phyloP scores from a whole-genome alignment of 352 stramenopile species.

The Globisporangium takayamanum region DNA sequence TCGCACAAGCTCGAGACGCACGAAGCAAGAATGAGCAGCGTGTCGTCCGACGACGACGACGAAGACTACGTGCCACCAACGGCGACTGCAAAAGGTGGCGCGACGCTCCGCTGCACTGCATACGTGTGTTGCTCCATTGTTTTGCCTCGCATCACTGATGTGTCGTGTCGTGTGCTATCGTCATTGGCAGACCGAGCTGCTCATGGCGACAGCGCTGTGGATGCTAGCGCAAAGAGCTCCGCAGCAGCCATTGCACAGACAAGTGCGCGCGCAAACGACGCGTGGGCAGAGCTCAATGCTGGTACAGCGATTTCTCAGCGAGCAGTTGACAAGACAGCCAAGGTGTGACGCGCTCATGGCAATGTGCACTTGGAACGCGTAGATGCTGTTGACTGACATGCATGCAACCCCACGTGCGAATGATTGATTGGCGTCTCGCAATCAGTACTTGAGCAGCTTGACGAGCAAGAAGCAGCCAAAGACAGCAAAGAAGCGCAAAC shows the following conservation, averaged over 20 bases:
- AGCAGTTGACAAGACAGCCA: conserved; percentile 38
- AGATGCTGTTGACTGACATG: too few relatives aligned
- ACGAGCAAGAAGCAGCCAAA: conserved; percentile 41
- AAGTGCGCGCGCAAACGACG: conserved; percentile 29
- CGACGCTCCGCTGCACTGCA: too few relatives aligned
- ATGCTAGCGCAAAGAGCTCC: not conserved
- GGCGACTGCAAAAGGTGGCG: too few relatives aligned
- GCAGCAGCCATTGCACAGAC: conserved; percentile 1
- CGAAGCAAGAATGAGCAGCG: conserved; percentile 34
- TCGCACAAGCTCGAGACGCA: too few relatives aligned
- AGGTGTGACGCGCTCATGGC: conserved; percentile 15
- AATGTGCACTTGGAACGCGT: too few relatives aligned
- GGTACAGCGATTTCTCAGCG: conserved; percentile 47
- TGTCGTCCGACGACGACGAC: conserved; percentile 55
- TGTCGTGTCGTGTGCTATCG: too few relatives aligned
- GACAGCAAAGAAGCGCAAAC: conserved; percentile 52
- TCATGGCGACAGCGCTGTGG: too few relatives aligned
- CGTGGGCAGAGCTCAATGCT: conserved; percentile 67
- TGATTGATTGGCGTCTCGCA: too few relatives aligned
- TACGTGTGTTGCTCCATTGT: too few relatives aligned
- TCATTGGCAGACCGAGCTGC: too few relatives aligned
- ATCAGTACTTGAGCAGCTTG: conserved; percentile 43
- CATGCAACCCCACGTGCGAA: too few relatives aligned
- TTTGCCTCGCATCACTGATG: too few relatives aligned
- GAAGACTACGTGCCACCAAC: conserved; percentile 51